Base-by-base conservation (phyloP, 768 basidiomycete genomes). In the Suillus lakei region DNA sequence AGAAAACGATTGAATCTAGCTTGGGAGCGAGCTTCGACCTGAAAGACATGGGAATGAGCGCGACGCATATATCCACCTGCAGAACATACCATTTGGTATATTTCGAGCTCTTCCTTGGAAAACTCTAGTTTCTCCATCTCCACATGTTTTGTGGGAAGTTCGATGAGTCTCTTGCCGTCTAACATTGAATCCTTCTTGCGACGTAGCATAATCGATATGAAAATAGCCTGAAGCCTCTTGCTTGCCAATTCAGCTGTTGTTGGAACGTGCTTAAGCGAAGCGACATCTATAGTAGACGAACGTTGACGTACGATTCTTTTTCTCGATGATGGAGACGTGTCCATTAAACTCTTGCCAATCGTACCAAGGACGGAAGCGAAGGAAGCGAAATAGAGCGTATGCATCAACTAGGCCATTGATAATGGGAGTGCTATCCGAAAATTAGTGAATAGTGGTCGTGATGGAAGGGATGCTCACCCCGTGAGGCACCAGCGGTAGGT, bases 401-500 rank as follows among this genome's bases (percentile, higher is more conserved):
- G 83, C 80, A 72, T 92, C 91, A 1, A 74, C 71, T 23, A 91
- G 80, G 15, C 76, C 73, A 69, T 92, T 93, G 62, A 88, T 83
- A 66, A 92, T 86, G 0, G 88, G 88, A 0, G 89, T 91, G 1
- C 87, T 85, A 50, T 21, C 3, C 30, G 61, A 41, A 62, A 53
- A 43, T 63, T 16, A 32, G 44, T 26, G 28, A 63, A 60, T 60
- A n/a, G 8, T 26, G 41, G 39, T 54, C n/a, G 32, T 44, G 28
- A 41, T 53, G 23, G 74, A 61, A 53, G 18, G 30, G 4, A 65
- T 32, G n/a, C 79, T 23, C 71, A 85, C 83, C 87, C 88, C 30
- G 89, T 91, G 10, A 91, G 76, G 67, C 84, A 85, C 92, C 92
- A 93, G 44, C 89, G 82, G 71, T 87, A 84, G 21, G 70, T 80